phyloP scores from a whole-genome alignment of 2,329 filamentous ascomycete species.

The Colletotrichum falcatum region DNA sequence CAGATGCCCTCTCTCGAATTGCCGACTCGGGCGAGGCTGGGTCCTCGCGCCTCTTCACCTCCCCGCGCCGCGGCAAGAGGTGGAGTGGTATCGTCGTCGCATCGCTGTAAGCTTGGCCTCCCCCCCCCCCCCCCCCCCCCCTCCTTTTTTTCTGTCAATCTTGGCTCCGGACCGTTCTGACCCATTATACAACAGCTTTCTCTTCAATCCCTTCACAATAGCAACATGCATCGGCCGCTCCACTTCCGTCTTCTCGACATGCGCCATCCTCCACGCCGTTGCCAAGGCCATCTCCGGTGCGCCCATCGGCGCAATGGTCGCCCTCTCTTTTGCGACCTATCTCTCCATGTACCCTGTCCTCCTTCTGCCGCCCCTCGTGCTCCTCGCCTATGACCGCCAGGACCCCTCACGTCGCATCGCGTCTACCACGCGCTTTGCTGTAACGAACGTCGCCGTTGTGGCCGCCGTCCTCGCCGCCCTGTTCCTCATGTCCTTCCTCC shows the following conservation, averaged over 20 bases:
- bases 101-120: conserved; percentile 71
- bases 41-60: conserved; percentile 81
- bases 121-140: not conserved
- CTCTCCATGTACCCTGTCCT: conserved; percentile 92
- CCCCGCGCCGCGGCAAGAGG: conserved; percentile 77
- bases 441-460: conserved; percentile 65
- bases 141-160: too few relatives aligned
- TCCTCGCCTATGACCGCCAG: conserved; percentile 82
- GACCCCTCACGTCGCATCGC: conserved; percentile 50
- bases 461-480: conserved; percentile 68
- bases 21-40: conserved; percentile 84
- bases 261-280: conserved; percentile 86
- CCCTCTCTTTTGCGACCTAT: conserved; percentile 88
- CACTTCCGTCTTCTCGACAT: conserved; percentile 88
- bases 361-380: conserved; percentile 82
- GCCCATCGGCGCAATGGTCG: conserved; percentile 81
- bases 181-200: conserved; percentile 76
- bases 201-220: conserved; percentile 96
- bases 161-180: conserved; percentile 76
- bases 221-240: conserved; percentile 91
- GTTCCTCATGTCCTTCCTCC: conserved; percentile 76
- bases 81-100: conserved; percentile 83
- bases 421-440: conserved; percentile 63
- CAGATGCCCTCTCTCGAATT: conserved; percentile 81
- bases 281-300: conserved; percentile 82